Base-by-base conservation (phyloP, 1,139 yeast genomes). In the Debaryomyces sp. region DNA sequence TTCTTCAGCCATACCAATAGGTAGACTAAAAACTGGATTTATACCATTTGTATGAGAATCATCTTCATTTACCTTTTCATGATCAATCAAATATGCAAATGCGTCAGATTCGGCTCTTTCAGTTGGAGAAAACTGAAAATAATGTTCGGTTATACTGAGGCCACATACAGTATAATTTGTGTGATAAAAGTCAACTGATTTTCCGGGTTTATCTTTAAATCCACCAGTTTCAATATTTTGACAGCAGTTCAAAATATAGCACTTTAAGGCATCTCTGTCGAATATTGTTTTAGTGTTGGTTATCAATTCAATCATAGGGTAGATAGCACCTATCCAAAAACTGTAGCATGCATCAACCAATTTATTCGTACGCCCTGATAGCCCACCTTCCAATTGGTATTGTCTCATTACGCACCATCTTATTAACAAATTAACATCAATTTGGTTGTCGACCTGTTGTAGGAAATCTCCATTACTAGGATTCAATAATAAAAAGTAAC, bases 311-410 rank as follows among this genome's bases (percentile, higher is more conserved):
- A 90, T 58, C 37, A 92, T 67, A 0, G 89, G 84, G 55, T 80
- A 75, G 41, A 85, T 62, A 0, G 90, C 96, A 1, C 99, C 99
- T 2, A 92, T 86, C 99, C 99, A 94, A 64, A 88, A 95, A 60
- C 92, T 84, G 65, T 95, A 95, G 66, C 99, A 95, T 0, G 96
- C 97, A 66, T 95, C 99, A 0, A 94, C 98, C 38, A 95, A 75
- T 66, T 95, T 95, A 63, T 94, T 92, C 0, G 96, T 82, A 49
- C 99, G 79, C 0, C 99, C 99, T 8, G 85, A 79, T 42, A 92
- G 79, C 0, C 98, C 97, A 6, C 96, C 96, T 62, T 91, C 97
- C 6, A 82, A 66, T 30, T 72, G 71, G 50, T 77, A 71, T 62
- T 94, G 99, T 38, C 96, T 78, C 21, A 78, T 70, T 5, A 78